Evolutionary conservation across 2,329 filamentous ascomycete species (phyloP), one percentile per base, ranked within the genome.

Genomic region (Rugonectria rugulosa): DNA sequence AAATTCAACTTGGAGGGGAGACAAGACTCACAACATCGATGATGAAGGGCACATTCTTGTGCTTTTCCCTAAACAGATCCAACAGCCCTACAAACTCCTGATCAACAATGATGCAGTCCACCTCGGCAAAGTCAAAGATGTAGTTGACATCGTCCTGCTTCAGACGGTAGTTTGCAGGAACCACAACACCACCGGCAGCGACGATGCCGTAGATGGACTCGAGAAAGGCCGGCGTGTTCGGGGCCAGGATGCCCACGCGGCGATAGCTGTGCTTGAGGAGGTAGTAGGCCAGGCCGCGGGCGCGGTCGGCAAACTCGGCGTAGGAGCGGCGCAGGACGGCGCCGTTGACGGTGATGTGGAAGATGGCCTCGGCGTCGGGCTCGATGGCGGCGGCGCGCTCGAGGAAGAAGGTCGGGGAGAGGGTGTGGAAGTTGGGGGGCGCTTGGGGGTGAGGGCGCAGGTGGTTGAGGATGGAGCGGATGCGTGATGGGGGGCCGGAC

Each of bases 201-300:
- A 88, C 88, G 64, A 97, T 89, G 2, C 90, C 95, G 69, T 91
- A 99, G 59, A 97, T 91, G 6, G 87, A 85, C 75, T 98, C 94
- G 23, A 99, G 80, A 67, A 98, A 98, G 0, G 93, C 93, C 0
- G 95, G 95, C 1, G 95, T 99, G 72, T 99, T 99, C 3, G 95
- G 91, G 8, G 87, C 88, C 10, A 99, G 80, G 42, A 99, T 88
- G 6, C 95, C 95, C 6, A 98, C 89, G 56, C 90, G 83, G 67
- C 86, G 88, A 68, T 86, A 87, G 5, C 84, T 82, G 69, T 90
- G 85, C 72, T 90, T 91, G 64, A 84, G 84, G 53, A 99, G 72
- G 72, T 89, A 98, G 75, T 96, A 98, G 12, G 92, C 93, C 15
- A 99, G 78, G 1, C 94, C 95, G 36, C 91, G 80, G 3, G 93